Evolutionary conservation across 768 basidiomycete genomes (phyloP), one percentile per base, ranked within the genome.

Genomic region (Trametes villosa): DNA sequence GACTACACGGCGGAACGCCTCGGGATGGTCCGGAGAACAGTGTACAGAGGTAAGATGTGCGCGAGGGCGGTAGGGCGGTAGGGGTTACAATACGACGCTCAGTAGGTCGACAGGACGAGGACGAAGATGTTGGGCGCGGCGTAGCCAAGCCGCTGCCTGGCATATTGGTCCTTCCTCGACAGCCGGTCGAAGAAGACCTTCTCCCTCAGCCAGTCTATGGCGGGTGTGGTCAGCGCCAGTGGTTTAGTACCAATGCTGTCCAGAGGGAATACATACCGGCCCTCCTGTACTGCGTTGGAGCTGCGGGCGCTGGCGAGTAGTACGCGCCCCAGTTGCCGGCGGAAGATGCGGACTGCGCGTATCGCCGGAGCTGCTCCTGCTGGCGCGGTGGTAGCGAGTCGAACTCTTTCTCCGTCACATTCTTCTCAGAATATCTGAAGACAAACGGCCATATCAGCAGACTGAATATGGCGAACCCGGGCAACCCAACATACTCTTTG

Each of bases 171-270:
- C 63, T 87, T 83, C 69, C 78, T 83, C 12, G 65, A 65, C 57
- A 94, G 66, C 17, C 81, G 79, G 59, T 93, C 91, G 59, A 93
- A 92, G 71, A 79, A 91, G 22, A 81, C 77, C 54, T 82, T 80
- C 55, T 92, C 92, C 44, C 88, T 81, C 20, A 93, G 80, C 89
- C 90, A 93, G 67, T 92, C 91, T 91, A n/a, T n/a, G n/a, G n/a
- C n/a, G n/a, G n/a, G n/a, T n/a, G n/a, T n/a, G n/a, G n/a, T n/a
- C n/a, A n/a, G n/a, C n/a, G n/a, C n/a, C n/a, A n/a, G n/a, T n/a
- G n/a, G n/a, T n/a, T n/a, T n/a, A n/a, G n/a, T n/a, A n/a, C n/a
- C n/a, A n/a, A n/a, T n/a, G n/a, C n/a, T n/a, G n/a, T n/a, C n/a
- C n/a, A 26, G 9, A 15, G 7, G 22, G 5, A 15, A 27, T 56